A percentile compares a stretch with the other conserved stretches of the same genome.
Evolutionary conservation across 805 yeast genomes (phyloP).

Genomic region (Kodamaea kaohsiungensis): DNA sequence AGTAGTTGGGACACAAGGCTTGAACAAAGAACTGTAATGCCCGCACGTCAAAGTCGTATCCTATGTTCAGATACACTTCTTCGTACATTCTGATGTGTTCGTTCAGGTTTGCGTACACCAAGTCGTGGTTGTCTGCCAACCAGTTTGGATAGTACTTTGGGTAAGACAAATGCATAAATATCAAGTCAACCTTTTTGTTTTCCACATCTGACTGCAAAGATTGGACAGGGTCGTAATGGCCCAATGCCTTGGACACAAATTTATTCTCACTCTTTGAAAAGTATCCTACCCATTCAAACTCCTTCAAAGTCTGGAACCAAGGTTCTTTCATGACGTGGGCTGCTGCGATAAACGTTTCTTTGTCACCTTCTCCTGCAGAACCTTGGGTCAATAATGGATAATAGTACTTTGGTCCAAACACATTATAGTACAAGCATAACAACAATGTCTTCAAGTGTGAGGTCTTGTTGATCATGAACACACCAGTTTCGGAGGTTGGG

Average conservation of each 20-base stretch:
- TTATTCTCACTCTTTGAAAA: conserved; percentile 26
- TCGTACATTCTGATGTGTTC: conserved; percentile 44
- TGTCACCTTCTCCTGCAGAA: conserved; percentile 78
- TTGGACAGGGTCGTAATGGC: conserved; percentile 41
- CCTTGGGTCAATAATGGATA: conserved; percentile 73
- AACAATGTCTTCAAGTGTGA: conserved; percentile 59
- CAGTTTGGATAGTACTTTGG: conserved; percentile 47
- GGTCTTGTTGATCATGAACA: conserved; percentile 60
- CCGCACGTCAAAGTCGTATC: conserved; percentile 45
- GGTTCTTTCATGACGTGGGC: conserved; percentile 52
- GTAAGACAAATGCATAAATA: conserved; percentile 62
- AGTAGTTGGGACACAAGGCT: conserved; percentile 39
- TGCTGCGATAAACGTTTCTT: conserved; percentile 73
- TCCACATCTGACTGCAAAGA: conserved; percentile 14
- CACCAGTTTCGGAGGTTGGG: conserved; percentile 71
- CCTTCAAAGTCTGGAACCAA: conserved; percentile 56
- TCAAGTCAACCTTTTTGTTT: conserved; percentile 16
- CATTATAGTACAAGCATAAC: conserved; percentile 63
- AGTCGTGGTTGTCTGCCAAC: conserved; percentile 35
- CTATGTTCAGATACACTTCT: conserved; percentile 34
- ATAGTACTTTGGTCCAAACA: conserved; percentile 63
- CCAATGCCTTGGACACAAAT: conserved; percentile 30
- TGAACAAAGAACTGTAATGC: conserved; percentile 40
- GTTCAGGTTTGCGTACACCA: conserved; percentile 30
- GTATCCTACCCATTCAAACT: conserved; percentile 39